Evolutionary conservation across 2,329 filamentous ascomycete species (phyloP), one percentile per base, ranked within the genome.

Genomic region (Onygenales sp.): DNA sequence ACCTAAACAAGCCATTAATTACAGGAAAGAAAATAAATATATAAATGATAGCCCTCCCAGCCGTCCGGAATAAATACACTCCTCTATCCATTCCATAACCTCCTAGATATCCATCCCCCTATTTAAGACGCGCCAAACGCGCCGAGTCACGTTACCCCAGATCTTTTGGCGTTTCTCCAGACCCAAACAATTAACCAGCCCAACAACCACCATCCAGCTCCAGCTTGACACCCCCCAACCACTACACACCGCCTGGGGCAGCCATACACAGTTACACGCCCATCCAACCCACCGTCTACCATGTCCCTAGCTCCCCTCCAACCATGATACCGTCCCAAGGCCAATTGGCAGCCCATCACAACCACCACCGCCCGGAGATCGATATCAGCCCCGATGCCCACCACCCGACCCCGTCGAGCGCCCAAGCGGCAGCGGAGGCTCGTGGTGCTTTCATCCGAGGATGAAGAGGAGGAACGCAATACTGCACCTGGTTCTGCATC

Each of bases 361-460:
- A 49, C 7, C 11, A 14, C 17, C 21, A 9, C 17, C 46, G 36
- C 46, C 3, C 3, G 3, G 36, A 9, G 4, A 39, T 39, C 31
- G 34, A 49, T 36, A 31, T 31, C 39, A 34, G 46, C 51, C 57
- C 59, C 54, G 53, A 73, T 73, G 70, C 62, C 65, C 58, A 55
- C 60, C 21, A 27, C 21, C 21, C 21, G 21, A 27, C 21, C 21
- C 56, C 66, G 62, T 57, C 64, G 67, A 49, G 55, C 56, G 21
- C 44, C 58, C 37, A 73, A 73, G 59, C 61, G 70, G 59, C 69
- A 67, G 59, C 65, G 66, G 56, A 65, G 61, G 59, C 60, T 62
- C 48, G 58, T 63, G 31, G 56, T 63, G 49, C 52, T 62, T 32
- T 61, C 62, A 37, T 67, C 63, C 34, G 65, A 62, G 34, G 61